These are phyloP conservation scores for Dryadomyces quercivorus DNA, from an alignment of 2,329 filamentous ascomycete species.

Conservation along the genomic window DNA sequence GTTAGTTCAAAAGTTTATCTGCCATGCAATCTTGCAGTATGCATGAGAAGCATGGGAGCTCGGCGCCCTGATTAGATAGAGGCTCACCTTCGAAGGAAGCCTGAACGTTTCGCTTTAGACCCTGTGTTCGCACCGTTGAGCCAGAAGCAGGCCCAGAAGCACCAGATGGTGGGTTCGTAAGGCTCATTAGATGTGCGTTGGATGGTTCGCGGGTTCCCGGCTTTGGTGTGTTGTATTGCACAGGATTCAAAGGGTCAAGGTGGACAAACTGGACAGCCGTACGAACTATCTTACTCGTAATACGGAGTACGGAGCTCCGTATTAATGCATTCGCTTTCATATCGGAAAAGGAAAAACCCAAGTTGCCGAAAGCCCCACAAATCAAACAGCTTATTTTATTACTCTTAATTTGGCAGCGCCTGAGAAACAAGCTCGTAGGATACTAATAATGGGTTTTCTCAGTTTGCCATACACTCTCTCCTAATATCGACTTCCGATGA, in stretches of 20 bases:
- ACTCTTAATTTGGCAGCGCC: neutral
- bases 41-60: neutral
- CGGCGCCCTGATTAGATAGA: neutral
- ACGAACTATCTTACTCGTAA: neutral
- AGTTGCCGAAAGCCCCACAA: neutral
- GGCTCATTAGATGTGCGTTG: slow-evolving; percentile 28
- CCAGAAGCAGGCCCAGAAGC: slow-evolving; percentile 35
- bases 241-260: neutral
- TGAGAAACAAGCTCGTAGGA: neutral
- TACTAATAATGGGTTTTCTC: neutral
- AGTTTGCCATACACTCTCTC: neutral
- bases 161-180: slow-evolving; percentile 40
- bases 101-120: slow-evolving; percentile 46
- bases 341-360: neutral
- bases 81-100: slow-evolving; percentile 47
- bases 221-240: too few species aligned
- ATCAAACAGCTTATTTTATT: neutral
- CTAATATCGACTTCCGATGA: neutral
- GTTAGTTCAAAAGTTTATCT: neutral
- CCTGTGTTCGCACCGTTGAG: slow-evolving; percentile 29
- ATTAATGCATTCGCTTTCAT: neutral
- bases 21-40: too few species aligned
- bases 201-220: too few species aligned
- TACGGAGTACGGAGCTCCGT: neutral
- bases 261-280: neutral